These are phyloP conservation scores for Pichia norvegensis DNA, from an alignment of 1,139 yeast species.

Conservation along the genomic window DNA sequence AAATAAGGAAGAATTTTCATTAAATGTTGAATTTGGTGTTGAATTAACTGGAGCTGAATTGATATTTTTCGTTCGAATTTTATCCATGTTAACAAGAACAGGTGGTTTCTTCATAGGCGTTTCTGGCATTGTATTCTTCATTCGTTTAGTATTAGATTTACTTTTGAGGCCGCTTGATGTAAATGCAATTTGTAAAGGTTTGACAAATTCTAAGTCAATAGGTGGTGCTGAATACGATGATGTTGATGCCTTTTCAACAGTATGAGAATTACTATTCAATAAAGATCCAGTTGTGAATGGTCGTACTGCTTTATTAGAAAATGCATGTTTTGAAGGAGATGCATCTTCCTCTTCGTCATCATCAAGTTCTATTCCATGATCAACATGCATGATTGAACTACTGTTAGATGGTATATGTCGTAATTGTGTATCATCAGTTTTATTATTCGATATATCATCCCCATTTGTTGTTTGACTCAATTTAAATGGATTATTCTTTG, in stretches of 20 bases:
- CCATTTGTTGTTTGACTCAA: not conserved
- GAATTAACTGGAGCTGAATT: conserved; percentile 16
- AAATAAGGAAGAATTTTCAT: not conserved
- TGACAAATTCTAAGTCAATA: conserved; percentile 62
- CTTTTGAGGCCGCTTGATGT: conserved; percentile 68
- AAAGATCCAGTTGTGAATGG: conserved; percentile 4
- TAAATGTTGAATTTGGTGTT: conserved; percentile 1
- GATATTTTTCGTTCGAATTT: conserved; percentile 7
- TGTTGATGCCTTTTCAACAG: not conserved
- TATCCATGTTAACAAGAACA: conserved; percentile 22
- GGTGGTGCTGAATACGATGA: conserved; percentile 23
- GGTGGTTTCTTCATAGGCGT: conserved; percentile 70
- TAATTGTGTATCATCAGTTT: not conserved
- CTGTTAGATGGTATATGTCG: not conserved
- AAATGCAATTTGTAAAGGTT: conserved; percentile 82
- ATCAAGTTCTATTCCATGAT: not conserved
- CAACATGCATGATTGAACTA: not conserved
- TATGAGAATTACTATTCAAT: not conserved
- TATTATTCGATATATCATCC: not conserved
- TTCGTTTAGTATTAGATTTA: conserved; percentile 40
- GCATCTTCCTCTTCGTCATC: conserved; percentile 16
- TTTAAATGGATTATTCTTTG: conserved; percentile 4
- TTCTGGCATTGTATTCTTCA: conserved; percentile 44
- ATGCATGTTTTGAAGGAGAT: conserved; percentile 14
- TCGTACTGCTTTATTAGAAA: conserved; percentile 2